A percentile compares a stretch with the other conserved stretches of the same genome.
phyloP scores from a whole-genome alignment of 345 rosid species.

The Carallia brachiata region DNA sequence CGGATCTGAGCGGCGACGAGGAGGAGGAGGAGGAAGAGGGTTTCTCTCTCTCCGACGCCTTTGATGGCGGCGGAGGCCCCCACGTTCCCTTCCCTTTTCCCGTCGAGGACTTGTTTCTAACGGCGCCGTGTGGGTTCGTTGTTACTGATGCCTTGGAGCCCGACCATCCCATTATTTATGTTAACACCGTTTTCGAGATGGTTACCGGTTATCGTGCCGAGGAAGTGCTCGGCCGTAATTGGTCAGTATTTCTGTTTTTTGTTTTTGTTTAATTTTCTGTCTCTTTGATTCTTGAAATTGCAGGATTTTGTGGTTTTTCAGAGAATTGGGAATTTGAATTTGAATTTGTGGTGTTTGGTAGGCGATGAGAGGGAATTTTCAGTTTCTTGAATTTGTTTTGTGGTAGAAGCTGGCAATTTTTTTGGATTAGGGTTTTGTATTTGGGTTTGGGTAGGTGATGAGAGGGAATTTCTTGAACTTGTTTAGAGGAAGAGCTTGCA shows the following conservation, averaged over 20 bases:
- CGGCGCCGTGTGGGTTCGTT: conserved; percentile 77
- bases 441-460: too few species aligned
- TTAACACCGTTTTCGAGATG: conserved; percentile 81
- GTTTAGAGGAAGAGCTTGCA: too few species aligned
- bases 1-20: conserved; percentile 77
- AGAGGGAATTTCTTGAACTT: too few species aligned
- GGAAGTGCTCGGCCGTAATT: conserved; percentile 86
- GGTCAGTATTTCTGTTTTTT: conserved; percentile 45
- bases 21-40: conserved; percentile 57
- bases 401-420: too few species aligned
- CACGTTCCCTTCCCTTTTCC: conserved; percentile 83
- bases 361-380: neutral
- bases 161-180: conserved; percentile 83
- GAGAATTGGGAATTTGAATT: conserved; percentile 1
- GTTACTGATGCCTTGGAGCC: conserved; percentile 85
- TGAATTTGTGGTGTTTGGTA: neutral
- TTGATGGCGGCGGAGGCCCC: too few species aligned
- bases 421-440: too few species aligned
- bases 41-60: too few species aligned
- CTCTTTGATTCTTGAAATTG: neutral
- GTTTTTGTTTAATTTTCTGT: neutral
- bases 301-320: neutral
- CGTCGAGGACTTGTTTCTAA: conserved; percentile 63
- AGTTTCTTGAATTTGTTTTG: too few species aligned
- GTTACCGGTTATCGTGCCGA: conserved; percentile 87